These are phyloP conservation scores for Leishmania braziliensis DNA, from an alignment of 208 protist genomes.

Conservation along the genomic window DNA sequence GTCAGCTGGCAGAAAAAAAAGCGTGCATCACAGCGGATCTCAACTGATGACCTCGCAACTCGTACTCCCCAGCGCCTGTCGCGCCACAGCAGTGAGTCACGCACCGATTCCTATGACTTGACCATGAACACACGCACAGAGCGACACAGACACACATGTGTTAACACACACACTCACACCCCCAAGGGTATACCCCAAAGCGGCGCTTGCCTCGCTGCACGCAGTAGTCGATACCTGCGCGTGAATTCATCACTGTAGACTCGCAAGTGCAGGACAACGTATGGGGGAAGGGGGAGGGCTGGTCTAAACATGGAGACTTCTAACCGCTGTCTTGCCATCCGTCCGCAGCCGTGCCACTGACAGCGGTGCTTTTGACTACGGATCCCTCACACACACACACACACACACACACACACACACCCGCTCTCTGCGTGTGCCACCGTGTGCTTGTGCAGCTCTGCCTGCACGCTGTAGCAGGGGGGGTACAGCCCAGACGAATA, in stretches of 20 bases:
- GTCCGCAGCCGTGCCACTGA: background rate
- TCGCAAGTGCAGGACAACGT: background rate
- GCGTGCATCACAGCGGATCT: background rate
- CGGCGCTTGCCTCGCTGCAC: background rate
- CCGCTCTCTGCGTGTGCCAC: background rate
- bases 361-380: background rate
- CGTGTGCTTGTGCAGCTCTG: too few relatives aligned
- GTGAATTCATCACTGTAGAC: background rate
- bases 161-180: background rate
- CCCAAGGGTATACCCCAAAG: background rate
- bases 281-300: background rate
- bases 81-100: background rate
- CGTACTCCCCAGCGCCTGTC: background rate
- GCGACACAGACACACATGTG: background rate
- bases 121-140: background rate
- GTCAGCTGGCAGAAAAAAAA: background rate
- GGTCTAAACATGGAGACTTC: background rate
- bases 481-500: background rate
- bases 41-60: background rate
- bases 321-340: background rate
- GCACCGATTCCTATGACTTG: background rate
- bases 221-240: background rate
- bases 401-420: too few relatives aligned
- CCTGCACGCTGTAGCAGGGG: background rate
- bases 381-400: background rate